These are phyloP conservation scores for Musa itinerans DNA, from an alignment of 176 grass and related monocot species.

Conservation along the genomic window DNA sequence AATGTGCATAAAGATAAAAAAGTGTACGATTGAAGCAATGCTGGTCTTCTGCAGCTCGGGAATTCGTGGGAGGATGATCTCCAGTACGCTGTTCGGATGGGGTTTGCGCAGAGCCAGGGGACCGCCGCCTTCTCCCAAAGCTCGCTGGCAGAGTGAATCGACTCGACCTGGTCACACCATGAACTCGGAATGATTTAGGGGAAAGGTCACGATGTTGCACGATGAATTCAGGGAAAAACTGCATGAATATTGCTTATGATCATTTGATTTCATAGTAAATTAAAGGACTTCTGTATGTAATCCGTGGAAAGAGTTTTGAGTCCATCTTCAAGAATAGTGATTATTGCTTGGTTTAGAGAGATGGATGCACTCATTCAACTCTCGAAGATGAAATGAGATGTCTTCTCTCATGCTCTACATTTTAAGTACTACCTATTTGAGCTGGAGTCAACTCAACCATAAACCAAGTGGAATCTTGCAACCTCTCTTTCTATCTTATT, in stretches of 20 bases:
- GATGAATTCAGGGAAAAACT: background rate
- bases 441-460: no score
- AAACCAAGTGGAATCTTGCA: no score
- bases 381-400: background rate
- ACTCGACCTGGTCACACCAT: no score
- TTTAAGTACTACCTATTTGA: background rate
- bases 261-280: conserved; percentile 6
- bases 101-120: conserved; percentile 29
- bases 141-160: background rate
- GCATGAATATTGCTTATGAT: conserved; percentile 19
- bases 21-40: background rate
- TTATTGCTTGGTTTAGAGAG: background rate
- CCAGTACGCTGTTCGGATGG: conserved; percentile 63
- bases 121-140: conserved; percentile 5
- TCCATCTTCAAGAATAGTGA: background rate
- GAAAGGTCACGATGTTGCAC: background rate
- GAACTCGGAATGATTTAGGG: no score
- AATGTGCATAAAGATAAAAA: background rate
- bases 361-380: background rate
- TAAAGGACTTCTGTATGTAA: background rate
- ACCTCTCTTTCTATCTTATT: no score
- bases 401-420: background rate
- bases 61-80: conserved; percentile 72
- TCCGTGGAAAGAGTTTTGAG: background rate
- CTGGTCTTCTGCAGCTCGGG: conserved; percentile 25